These are phyloP conservation scores for Plasmodium chabaudi DNA, from an alignment of 169 alveolate species.

Conservation along the genomic window DNA sequence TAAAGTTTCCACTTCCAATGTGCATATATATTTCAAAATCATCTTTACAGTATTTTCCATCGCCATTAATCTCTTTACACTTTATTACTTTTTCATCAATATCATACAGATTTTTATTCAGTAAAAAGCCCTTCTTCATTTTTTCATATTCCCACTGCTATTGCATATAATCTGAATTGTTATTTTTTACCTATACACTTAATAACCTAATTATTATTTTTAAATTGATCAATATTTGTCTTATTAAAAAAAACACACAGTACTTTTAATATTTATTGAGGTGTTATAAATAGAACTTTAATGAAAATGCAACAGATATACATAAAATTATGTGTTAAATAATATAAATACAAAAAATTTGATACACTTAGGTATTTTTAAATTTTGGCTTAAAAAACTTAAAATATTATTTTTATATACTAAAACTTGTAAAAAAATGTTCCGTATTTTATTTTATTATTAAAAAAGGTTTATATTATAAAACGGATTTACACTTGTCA, in stretches of 20 bases:
- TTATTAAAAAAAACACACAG: conserved; percentile 10
- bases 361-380: conserved; percentile 1
- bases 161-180: conserved; percentile 8
- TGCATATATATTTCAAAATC: conserved; percentile 86
- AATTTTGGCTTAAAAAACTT: conserved; percentile 9
- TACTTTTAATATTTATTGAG: too few species aligned
- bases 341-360: too few species aligned
- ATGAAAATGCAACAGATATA: too few species aligned
- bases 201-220: conserved; percentile 12
- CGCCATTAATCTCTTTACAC: conserved; percentile 21
- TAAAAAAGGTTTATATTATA: background rate
- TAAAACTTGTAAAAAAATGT: conserved; percentile 28
- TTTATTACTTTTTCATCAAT: conserved; percentile 58
- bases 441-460: conserved; percentile 5
- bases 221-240: conserved; percentile 25
- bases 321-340: too few species aligned
- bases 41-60: conserved; percentile 78
- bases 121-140: conserved; percentile 70
- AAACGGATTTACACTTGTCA: conserved; percentile 1
- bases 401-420: conserved; percentile 18
- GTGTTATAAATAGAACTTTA: too few species aligned
- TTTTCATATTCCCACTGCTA: conserved; percentile 25
- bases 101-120: conserved; percentile 57
- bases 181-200: conserved; percentile 11
- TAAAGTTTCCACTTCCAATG: conserved; percentile 87